Base-by-base conservation (phyloP, 768 basidiomycete genomes). In the Ephemerocybe angulata region DNA sequence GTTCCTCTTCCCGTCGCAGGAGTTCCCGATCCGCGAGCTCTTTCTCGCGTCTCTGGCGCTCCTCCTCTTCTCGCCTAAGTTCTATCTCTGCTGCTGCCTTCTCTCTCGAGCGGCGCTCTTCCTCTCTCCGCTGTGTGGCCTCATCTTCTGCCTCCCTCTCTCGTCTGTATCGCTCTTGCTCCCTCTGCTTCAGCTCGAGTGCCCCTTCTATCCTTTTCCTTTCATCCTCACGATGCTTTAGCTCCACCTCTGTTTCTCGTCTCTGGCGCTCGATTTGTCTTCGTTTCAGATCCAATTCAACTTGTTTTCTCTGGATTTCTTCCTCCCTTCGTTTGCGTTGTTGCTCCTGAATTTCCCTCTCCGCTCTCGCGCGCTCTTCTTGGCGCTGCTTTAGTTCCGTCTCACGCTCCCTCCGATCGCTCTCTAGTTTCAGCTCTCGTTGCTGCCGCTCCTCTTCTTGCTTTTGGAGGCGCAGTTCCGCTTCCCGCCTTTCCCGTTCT, bases 391-490 rank as follows among this genome's bases (percentile, higher is more conserved):
- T 43, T 64, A 29, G 63, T 19, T 76, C 70, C 47, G 74, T 72
- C 42, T 75, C 66, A 37, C 83, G 73, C 8, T 21, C n/a, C 33
- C 15, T 4, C 21, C 65, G 30, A 63, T 24, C 75, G 70, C 48
- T 75, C 41, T 75, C 67, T 42, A 83, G 73, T 29, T 15, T 25
- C 47, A n/a, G 8, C 30, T 53, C 52, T 25, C 27, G 10, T 46
- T 29, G 25, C 66, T 35, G 65, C 19, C 75, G 70, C 48, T 75
- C 73, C 40, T 75, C 66, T 38, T 83, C 73, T 24, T 22, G n/a
- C n/a, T n/a, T n/a, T n/a, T n/a, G n/a, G n/a, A n/a, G n/a, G n/a
- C n/a, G n/a, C n/a, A n/a, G n/a, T n/a, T n/a, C n/a, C n/a, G n/a
- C n/a, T n/a, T n/a, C n/a, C n/a, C n/a, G n/a, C n/a, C n/a, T n/a